Conservation (phyloP, 129 eudicot genomes). For the Arctium minus region DNA sequence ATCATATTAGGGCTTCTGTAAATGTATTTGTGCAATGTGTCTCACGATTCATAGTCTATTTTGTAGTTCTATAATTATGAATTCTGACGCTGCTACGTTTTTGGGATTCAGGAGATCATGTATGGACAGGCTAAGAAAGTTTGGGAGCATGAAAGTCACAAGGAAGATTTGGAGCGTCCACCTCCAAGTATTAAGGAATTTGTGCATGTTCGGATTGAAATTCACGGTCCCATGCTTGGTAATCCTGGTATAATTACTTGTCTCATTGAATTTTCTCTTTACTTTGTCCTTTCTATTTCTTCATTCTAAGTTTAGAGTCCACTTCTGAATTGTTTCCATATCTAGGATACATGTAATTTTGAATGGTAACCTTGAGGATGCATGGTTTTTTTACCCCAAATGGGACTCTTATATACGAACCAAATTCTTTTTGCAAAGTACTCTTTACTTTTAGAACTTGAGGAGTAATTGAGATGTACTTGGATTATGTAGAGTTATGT, state of each 20-base stretch:
- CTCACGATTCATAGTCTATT: not conserved
- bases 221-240: slow-evolving; percentile 79
- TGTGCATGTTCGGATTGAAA: slow-evolving; percentile 72
- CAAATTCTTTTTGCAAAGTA: not conserved
- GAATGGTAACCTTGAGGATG: not conserved
- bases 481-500: slow-evolving; percentile 51
- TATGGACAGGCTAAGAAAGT: slow-evolving; percentile 18
- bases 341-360: not conserved
- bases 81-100: not conserved
- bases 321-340: not conserved
- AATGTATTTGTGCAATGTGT: slow-evolving; percentile 5
- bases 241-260: slow-evolving; percentile 51
- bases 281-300: not conserved
- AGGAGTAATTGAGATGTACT: slow-evolving; percentile 8
- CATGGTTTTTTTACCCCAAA: slow-evolving; percentile 1
- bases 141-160: slow-evolving; percentile 20
- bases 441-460: not conserved
- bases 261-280: not conserved
- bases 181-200: slow-evolving; percentile 50
- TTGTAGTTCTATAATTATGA: not conserved
- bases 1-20: slow-evolving; percentile 8
- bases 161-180: slow-evolving; percentile 6
- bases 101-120: slow-evolving; percentile 36
- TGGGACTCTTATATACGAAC: not conserved
- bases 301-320: not conserved